phyloP scores from a whole-genome alignment of 192 early-diverging fungal genomes.

The Umbelopsis vinacea region DNA sequence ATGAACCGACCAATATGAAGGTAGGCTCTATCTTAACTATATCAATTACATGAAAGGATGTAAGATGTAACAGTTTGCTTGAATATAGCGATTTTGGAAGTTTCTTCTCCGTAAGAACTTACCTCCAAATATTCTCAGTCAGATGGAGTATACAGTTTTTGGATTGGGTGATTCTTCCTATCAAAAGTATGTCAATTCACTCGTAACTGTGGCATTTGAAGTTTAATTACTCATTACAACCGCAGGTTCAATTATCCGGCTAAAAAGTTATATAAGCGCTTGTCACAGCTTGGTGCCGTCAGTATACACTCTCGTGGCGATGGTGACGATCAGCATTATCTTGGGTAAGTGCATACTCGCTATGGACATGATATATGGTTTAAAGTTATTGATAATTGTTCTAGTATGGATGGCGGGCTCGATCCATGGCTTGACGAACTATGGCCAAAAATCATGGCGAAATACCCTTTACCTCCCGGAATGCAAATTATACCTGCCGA shows the following conservation, averaged over 20 bases:
- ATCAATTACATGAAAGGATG: not conserved
- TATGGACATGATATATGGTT: not conserved
- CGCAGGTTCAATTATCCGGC: constrained; percentile 90
- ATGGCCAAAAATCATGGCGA: constrained; percentile 68
- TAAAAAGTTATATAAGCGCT: constrained; percentile 87
- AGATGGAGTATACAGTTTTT: constrained; percentile 85
- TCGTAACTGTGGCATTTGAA: not conserved
- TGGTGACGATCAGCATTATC: constrained; percentile 95
- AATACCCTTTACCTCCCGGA: constrained; percentile 64
- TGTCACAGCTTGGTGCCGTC: constrained; percentile 83
- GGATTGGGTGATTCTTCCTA: constrained; percentile 97
- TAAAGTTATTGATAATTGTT: not conserved
- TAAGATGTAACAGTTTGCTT: constrained; percentile 3
- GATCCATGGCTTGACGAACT: constrained; percentile 85
- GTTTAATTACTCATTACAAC: not conserved
- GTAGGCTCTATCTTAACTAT: constrained; percentile 30
- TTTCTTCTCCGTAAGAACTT: constrained; percentile 85
- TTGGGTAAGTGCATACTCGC: constrained; percentile 60
- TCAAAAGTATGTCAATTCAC: constrained; percentile 56
- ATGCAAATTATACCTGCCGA: constrained; percentile 57
- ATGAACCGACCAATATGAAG: constrained; percentile 91
- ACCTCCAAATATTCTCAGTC: constrained; percentile 64
- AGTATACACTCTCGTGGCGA: constrained; percentile 75
- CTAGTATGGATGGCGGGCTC: constrained; percentile 81
- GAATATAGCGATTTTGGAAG: constrained; percentile 77